Evolutionary conservation across 1,139 yeast species (phyloP).

Genomic region (Yamadazyma membranifaciens): DNA sequence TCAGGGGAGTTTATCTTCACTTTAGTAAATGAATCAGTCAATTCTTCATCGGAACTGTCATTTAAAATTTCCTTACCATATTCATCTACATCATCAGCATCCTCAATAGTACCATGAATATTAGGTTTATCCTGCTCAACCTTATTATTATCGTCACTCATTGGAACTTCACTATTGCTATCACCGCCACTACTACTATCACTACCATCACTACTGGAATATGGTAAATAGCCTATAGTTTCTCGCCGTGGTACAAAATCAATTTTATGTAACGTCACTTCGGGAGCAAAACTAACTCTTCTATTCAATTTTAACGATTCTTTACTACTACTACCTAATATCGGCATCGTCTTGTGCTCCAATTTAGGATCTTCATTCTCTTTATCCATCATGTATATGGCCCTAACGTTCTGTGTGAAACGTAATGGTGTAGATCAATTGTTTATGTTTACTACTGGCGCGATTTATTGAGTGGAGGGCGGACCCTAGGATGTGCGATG

Average conservation of each 20-base stretch:
- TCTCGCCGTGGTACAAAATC: conserved; percentile 40
- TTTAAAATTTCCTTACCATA: conserved; percentile 16
- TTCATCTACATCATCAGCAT: conserved; percentile 3
- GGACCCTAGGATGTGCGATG: background rate
- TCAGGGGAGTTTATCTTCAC: conserved; percentile 6
- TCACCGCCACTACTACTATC: background rate
- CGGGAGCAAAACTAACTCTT: conserved; percentile 75
- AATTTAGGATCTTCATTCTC: conserved; percentile 16
- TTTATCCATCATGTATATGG: conserved; percentile 10
- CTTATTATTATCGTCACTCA: too few species aligned
- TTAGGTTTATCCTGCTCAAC: background rate
- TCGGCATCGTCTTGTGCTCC: conserved; percentile 10
- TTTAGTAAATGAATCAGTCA: conserved; percentile 11
- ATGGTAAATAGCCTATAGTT: conserved; percentile 15
- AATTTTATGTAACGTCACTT: conserved; percentile 68
- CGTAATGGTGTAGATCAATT: background rate
- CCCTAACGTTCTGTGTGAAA: too few species aligned
- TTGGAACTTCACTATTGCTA: too few species aligned
- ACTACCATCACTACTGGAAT: background rate
- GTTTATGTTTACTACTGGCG: background rate
- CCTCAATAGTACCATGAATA: background rate
- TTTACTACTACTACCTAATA: conserved; percentile 1
- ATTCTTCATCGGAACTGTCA: conserved; percentile 20
- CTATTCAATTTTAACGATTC: conserved; percentile 21
- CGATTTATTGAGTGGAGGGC: background rate